Evolutionary conservation across 1,139 yeast genomes (phyloP).

Genomic region (Yamadazyma sp.): DNA sequence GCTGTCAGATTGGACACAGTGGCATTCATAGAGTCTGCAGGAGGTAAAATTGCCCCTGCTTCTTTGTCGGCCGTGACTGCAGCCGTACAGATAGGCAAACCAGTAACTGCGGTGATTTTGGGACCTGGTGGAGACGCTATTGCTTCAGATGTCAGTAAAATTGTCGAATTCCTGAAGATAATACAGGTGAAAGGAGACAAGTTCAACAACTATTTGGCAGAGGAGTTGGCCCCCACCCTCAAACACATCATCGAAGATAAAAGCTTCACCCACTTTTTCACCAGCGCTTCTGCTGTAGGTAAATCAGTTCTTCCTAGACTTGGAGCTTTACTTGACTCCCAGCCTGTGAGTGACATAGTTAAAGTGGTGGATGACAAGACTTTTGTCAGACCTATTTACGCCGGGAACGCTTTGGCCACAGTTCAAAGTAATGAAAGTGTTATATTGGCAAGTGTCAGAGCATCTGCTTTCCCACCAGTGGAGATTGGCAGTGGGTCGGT

Average conservation of each 20-base stretch:
- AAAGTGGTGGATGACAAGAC: conserved; percentile 66
- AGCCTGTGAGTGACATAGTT: conserved; percentile 82
- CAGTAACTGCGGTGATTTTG: conserved; percentile 59
- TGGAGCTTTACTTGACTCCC: conserved; percentile 81
- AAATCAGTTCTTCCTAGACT: conserved; percentile 84
- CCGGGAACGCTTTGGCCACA: conserved; percentile 90
- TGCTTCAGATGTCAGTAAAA: conserved; percentile 37
- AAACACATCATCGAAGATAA: conserved; percentile 42
- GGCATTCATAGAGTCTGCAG: conserved; percentile 68
- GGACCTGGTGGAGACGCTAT: conserved; percentile 52
- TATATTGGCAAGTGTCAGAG: conserved; percentile 73
- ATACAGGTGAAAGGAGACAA: conserved; percentile 49
- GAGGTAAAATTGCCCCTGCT: conserved; percentile 56
- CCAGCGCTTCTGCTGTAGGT: conserved; percentile 84
- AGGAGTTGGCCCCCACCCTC: conserved; percentile 61
- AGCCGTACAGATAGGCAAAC: conserved; percentile 62
- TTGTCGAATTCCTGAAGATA: conserved; percentile 46
- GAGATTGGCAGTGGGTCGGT: conserved; percentile 36
- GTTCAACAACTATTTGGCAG: conserved; percentile 63
- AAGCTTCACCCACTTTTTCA: conserved; percentile 65
- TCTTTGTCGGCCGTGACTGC: conserved; percentile 68
- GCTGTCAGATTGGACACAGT: conserved; percentile 48
- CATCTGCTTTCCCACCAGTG: conserved; percentile 78
- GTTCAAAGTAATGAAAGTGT: conserved; percentile 68
- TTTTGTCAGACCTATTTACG: conserved; percentile 91